A percentile compares a stretch with the other conserved stretches of the same genome.
Conservation (phyloP, 177 flowering plant species). For the Tripterygium wilfordii region DNA sequence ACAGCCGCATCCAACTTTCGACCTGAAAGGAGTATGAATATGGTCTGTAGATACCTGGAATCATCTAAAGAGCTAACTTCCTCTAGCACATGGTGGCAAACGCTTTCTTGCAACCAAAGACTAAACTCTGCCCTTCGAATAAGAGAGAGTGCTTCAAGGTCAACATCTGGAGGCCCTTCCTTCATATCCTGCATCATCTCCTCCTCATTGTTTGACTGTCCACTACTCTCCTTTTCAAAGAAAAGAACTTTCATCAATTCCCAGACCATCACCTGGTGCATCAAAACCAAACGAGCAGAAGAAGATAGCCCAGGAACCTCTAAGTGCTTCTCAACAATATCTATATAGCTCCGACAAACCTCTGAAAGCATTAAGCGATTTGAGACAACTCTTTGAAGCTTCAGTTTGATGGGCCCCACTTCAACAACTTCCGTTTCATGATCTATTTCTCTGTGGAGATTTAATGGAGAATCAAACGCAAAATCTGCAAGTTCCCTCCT, state of each 20-base stretch:
- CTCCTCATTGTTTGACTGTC: slow-evolving; percentile 51
- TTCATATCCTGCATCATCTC: slow-evolving; percentile 75
- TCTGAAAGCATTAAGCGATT: slow-evolving; percentile 62
- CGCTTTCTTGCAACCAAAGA: slow-evolving; percentile 95
- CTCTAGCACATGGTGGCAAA: slow-evolving; percentile 77
- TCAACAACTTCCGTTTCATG: slow-evolving; percentile 48
- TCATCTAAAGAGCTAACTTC: slow-evolving; percentile 69
- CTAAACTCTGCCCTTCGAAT: slow-evolving; percentile 92
- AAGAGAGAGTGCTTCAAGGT: slow-evolving; percentile 74
- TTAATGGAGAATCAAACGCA: slow-evolving; percentile 67
- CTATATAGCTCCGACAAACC: slow-evolving; percentile 68
- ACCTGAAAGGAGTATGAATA: slow-evolving; percentile 78
- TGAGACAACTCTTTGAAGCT: slow-evolving; percentile 64
- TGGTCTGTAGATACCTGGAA: slow-evolving; percentile 56
- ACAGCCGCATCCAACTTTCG: slow-evolving; percentile 84
- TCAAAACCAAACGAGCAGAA: slow-evolving; percentile 47
- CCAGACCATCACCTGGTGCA: slow-evolving; percentile 95
- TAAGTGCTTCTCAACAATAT: slow-evolving; percentile 60
- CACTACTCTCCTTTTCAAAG: slow-evolving; percentile 45
- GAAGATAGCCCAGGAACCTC: slow-evolving; percentile 69
- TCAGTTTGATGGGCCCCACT: slow-evolving; percentile 54
- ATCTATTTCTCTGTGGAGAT: slow-evolving; percentile 57
- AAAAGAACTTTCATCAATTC: slow-evolving; percentile 92
- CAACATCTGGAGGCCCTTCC: slow-evolving; percentile 55
- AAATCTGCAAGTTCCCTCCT: slow-evolving; percentile 64